Conservation (phyloP, 2,329 filamentous ascomycete genomes). For the Scorias spongiosa region DNA sequence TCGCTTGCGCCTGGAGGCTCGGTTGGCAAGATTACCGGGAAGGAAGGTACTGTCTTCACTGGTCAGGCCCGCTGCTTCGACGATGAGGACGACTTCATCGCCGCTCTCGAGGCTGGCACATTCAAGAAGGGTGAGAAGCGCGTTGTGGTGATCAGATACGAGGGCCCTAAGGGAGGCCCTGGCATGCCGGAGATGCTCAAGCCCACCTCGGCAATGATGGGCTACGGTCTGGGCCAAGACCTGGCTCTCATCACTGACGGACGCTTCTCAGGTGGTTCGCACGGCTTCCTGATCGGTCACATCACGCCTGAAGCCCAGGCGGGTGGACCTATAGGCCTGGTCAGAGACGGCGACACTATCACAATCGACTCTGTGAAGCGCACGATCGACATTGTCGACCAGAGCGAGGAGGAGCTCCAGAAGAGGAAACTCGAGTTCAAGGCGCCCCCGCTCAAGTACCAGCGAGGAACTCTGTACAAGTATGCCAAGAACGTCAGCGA, state of each 20-base stretch:
- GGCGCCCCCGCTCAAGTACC: conserved; percentile 41
- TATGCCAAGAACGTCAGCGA: conserved; percentile 41
- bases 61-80: conserved; percentile 59
- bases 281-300: conserved; percentile 79
- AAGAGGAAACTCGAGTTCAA: conserved; percentile 36
- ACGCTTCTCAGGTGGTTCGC: conserved; percentile 64
- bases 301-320: conserved; percentile 78
- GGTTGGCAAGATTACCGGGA: conserved; percentile 64
- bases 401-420: conserved; percentile 47
- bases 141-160: conserved; percentile 61
- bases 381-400: conserved; percentile 44
- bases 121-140: conserved; percentile 65
- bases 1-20: conserved; percentile 53
- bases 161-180: conserved; percentile 57
- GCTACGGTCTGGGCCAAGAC: conserved; percentile 55
- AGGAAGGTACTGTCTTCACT: conserved; percentile 52
- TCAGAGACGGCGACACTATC: conserved; percentile 66
- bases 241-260: conserved; percentile 61
- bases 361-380: conserved; percentile 68
- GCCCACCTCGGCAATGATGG: conserved; percentile 58
- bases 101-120: conserved; percentile 49
- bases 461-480: conserved; percentile 44
- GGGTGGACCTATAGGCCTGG: conserved; percentile 70
- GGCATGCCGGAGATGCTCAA: conserved; percentile 68
- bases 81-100: conserved; percentile 53